Base-by-base conservation (phyloP, 768 basidiomycete genomes). In the Termitomyces sp. region DNA sequence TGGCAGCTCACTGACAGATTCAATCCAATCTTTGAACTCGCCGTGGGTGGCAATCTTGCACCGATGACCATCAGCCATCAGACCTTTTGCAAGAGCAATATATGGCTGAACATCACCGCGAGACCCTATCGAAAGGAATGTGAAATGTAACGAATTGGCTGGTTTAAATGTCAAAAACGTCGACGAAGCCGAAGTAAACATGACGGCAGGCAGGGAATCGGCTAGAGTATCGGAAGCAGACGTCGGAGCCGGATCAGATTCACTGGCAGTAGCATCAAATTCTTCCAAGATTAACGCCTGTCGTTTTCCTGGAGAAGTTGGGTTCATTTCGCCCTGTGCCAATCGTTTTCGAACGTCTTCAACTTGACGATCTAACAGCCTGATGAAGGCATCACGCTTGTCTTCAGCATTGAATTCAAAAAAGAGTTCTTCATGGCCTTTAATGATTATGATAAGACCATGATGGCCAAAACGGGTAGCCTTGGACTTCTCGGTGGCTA, bases 51-150 rank as follows among this genome's bases (percentile, higher is more conserved):
- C 96, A 61, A 99, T 98, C 63, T 86, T 86, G 58, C 87, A 88
- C 44, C 76, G 81, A 72, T 99, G 96, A 0, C 96, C 96, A 70
- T 96, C 92, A 6, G 86, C 84, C 73, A 92, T 87, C 27, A 96
- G 74, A 0, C 94, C 95, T 71, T 95, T 97, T 24, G 92, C 91
- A 9, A 99, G 79, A 2, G 97, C 88, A 65, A 99, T 98, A 69
- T 98, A 99, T 12, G 96, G 96, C 72, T 99, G 96, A 9, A 98
- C 97, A 70, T 99, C 96, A 54, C 96, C 96, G 53, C 96, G 83
- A 22, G 93, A 95, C 6, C 96, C 96, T 64, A 99, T 97, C 1
- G 96, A 98, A 61, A 98, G 74, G 74, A 96, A 94, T 0, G 97
- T 98, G 67, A 99, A 92, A 65, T 86, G 88, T 60, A 99, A 73